Evolutionary conservation across 140 eudicot species (phyloP).

Genomic region (Flaveria floridana): DNA sequence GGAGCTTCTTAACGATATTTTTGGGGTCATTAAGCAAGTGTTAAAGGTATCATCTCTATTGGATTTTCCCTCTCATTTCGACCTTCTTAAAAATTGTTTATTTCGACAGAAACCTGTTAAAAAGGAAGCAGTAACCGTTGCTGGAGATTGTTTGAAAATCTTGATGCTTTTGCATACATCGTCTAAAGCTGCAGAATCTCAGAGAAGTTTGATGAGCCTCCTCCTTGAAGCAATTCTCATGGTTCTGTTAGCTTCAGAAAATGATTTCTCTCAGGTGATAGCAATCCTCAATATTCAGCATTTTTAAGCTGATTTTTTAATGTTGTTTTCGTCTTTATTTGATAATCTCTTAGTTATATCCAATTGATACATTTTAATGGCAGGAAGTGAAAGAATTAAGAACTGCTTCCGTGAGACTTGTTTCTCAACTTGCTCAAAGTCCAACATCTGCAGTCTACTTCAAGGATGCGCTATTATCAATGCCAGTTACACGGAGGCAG

Average conservation of each 20-base stretch:
- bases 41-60: slow-evolving; percentile 46
- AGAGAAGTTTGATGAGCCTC: slow-evolving; percentile 61
- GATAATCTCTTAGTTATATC: slow-evolving; percentile 11
- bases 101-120: slow-evolving; percentile 58
- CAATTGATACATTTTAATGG: slow-evolving; percentile 21
- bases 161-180: slow-evolving; percentile 76
- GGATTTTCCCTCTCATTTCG: slow-evolving; percentile 11
- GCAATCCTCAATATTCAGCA: neutral
- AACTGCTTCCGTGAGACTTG: slow-evolving; percentile 58
- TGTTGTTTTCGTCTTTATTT: neutral
- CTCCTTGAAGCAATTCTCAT: slow-evolving; percentile 77
- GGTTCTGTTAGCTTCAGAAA: slow-evolving; percentile 61
- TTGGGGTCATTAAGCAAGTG: slow-evolving; percentile 41
- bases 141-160: slow-evolving; percentile 79
- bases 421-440: slow-evolving; percentile 86
- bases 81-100: slow-evolving; percentile 24
- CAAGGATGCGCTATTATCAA: slow-evolving; percentile 75
- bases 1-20: slow-evolving; percentile 67
- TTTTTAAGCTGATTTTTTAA: neutral
- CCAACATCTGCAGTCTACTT: slow-evolving; percentile 60
- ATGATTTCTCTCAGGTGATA: slow-evolving; percentile 58
- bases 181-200: slow-evolving; percentile 66
- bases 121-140: slow-evolving; percentile 68
- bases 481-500: slow-evolving; percentile 71
- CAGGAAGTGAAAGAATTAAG: slow-evolving; percentile 74